Evolutionary conservation across 805 yeast genomes (phyloP), one percentile per base, ranked within the genome.

Genomic region (Lipomyces starkeyi): DNA sequence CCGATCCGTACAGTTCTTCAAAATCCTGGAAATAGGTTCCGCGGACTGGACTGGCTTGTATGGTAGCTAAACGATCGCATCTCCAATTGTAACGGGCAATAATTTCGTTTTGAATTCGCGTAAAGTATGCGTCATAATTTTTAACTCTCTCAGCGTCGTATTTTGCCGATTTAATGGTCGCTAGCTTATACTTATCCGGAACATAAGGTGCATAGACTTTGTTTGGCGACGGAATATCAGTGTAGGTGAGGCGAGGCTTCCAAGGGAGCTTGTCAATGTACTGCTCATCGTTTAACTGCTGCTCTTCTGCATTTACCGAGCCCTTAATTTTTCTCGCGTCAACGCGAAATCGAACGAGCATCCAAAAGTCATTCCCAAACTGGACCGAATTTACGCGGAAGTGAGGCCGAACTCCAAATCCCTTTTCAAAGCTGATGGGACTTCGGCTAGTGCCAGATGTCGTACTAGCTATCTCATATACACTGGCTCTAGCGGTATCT

Each of bases 281-380:
- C 34, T 25, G 17, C 34, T 25, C 34, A 22, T 53, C 56, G 56
- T 13, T 13, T 25, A 53, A 14, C 56, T 53, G 56, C 7, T 22
- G 56, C 17, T 29, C 34, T 6, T 53, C 56, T 29, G 56, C n/a
- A 13, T 25, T 29, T 25, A 53, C 56, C n/a, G 56, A 25, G 17
- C 34, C 56, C 29, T 29, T 29, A 0, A 53, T 8, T 53, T 53
- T 53, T 17, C 29, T 53, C 17, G 56, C 60, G 20, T 57, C 60
- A 29, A 57, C 60, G 1, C 49, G 27, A 20, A 35, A 57, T 57
- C 60, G 43, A 20, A 57, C 34, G 29, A 40, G 49, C 32, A 57
- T 29, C 49, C 34, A 22, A 20, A 57, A 35, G 17, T 57, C 60
- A 13, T 29, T 14, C 9, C 29, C 27, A 20, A 57, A 57, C 25